phyloP scores from a whole-genome alignment of 176 grass and related monocot genomes.

The Carex pumila region DNA sequence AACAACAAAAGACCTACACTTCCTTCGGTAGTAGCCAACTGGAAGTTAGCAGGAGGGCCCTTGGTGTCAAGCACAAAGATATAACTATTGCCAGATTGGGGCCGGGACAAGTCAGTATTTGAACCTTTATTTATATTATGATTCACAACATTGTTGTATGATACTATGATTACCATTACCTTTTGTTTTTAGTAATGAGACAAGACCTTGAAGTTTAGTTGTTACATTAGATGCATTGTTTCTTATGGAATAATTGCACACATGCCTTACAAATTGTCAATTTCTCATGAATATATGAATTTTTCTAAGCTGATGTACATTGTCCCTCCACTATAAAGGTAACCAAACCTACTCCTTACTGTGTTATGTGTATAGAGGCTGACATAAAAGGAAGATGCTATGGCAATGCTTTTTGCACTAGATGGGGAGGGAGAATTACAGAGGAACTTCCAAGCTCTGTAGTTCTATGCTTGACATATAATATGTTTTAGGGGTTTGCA shows the following conservation, averaged over 20 bases:
- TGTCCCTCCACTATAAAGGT: background rate
- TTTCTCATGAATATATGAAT: background rate
- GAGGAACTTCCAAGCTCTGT: background rate
- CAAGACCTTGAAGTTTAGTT: background rate
- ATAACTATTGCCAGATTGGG: conserved; percentile 88
- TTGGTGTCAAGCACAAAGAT: conserved; percentile 59
- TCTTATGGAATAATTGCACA: background rate
- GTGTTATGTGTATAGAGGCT: background rate
- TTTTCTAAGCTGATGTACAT: background rate
- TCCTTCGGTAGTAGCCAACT: conserved; percentile 63
- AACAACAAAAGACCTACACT: conserved; percentile 63
- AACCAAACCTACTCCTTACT: background rate
- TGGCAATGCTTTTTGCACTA: background rate
- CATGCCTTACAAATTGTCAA: background rate
- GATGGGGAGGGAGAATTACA: background rate
- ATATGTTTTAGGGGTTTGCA: background rate
- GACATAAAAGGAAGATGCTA: background rate
- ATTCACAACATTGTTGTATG: background rate
- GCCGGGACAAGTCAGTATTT: conserved; percentile 61
- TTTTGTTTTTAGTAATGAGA: background rate
- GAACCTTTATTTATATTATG: background rate
- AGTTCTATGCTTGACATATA: background rate
- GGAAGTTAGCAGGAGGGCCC: conserved; percentile 34
- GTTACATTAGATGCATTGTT: background rate
- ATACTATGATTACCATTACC: background rate